phyloP scores from a whole-genome alignment of 2,329 filamentous ascomycete species.

The Leptographium flavum region DNA sequence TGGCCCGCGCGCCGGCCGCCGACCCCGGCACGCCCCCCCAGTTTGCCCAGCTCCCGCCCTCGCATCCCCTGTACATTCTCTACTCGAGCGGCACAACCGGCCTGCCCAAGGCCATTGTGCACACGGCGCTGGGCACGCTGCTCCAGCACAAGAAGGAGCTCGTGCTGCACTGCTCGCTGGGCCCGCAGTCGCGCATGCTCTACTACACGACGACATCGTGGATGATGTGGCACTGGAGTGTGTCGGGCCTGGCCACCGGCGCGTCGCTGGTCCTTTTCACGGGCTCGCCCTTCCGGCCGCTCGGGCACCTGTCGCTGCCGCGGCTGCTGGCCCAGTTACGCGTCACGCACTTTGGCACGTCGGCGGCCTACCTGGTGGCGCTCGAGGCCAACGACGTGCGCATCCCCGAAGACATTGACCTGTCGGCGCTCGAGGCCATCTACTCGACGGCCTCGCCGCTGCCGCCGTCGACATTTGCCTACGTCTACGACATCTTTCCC shows the following conservation, averaged over 20 bases:
- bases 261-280: slow-evolving; percentile 80
- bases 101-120: slow-evolving; percentile 83
- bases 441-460: slow-evolving; percentile 91
- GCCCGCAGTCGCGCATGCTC: slow-evolving; percentile 58
- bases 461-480: slow-evolving; percentile 83
- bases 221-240: slow-evolving; percentile 99
- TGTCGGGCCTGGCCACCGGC: slow-evolving; percentile 72
- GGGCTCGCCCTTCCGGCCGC: slow-evolving; percentile 74
- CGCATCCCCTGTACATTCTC: slow-evolving; percentile 84
- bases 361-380: slow-evolving; percentile 81
- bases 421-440: slow-evolving; percentile 61
- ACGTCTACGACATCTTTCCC: slow-evolving; percentile 76
- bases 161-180: slow-evolving; percentile 70
- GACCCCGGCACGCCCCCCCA: slow-evolving; percentile 30
- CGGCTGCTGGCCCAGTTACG: slow-evolving; percentile 63
- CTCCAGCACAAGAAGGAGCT: slow-evolving; percentile 98
- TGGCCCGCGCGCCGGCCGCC: too few relatives aligned
- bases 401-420: slow-evolving; percentile 38
- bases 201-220: slow-evolving; percentile 83
- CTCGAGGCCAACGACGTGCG: slow-evolving; percentile 62
- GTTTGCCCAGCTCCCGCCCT: slow-evolving; percentile 69
- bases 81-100: slow-evolving; percentile 87
- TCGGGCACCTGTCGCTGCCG: slow-evolving; percentile 70
- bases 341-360: slow-evolving; percentile 91
- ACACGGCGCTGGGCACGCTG: slow-evolving; percentile 78